phyloP scores from a whole-genome alignment of 306 rosid genomes.

The Phaseolus lunatus region DNA sequence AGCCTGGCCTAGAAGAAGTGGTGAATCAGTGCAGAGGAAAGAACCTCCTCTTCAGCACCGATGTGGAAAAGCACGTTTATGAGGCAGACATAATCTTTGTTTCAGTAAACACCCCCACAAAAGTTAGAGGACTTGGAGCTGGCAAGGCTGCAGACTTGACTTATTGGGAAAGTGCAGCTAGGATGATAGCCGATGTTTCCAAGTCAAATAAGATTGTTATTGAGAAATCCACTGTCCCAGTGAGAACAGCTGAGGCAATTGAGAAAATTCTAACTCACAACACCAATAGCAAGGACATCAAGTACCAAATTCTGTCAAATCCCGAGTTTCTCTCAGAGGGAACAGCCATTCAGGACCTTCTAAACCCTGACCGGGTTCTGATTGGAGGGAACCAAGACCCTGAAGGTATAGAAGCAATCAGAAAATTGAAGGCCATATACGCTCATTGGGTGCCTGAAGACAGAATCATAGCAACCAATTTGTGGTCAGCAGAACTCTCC shows the following conservation, averaged over 20 bases:
- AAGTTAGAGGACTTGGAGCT: slow-evolving; percentile 76
- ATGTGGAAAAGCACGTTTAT: slow-evolving; percentile 69
- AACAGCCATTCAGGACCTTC: slow-evolving; percentile 78
- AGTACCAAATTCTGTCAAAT: slow-evolving; percentile 73
- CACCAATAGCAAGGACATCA: slow-evolving; percentile 54
- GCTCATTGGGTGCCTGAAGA: slow-evolving; percentile 81
- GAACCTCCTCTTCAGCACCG: slow-evolving; percentile 79
- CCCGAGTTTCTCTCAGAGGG: slow-evolving; percentile 94
- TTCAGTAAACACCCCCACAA: slow-evolving; percentile 83
- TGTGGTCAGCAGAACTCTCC: slow-evolving; percentile 86
- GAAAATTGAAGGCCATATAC: slow-evolving; percentile 65
- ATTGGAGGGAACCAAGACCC: slow-evolving; percentile 76
- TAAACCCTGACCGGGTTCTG: slow-evolving; percentile 73
- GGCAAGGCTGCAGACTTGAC: slow-evolving; percentile 89
- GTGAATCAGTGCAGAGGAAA: slow-evolving; percentile 78
- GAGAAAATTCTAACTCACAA: slow-evolving; percentile 71
- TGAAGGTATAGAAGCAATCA: slow-evolving; percentile 65
- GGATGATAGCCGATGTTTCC: slow-evolving; percentile 78
- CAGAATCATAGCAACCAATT: slow-evolving; percentile 71
- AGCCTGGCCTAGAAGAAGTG: slow-evolving; percentile 78
- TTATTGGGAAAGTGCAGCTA: slow-evolving; percentile 87
- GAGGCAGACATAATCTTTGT: slow-evolving; percentile 86
- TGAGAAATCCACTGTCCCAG: slow-evolving; percentile 90
- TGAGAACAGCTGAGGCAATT: slow-evolving; percentile 82
- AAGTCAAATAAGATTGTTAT: slow-evolving; percentile 75